phyloP scores from a whole-genome alignment of 139 green algal genomes.

The Chlorokybus atmophyticus region DNA sequence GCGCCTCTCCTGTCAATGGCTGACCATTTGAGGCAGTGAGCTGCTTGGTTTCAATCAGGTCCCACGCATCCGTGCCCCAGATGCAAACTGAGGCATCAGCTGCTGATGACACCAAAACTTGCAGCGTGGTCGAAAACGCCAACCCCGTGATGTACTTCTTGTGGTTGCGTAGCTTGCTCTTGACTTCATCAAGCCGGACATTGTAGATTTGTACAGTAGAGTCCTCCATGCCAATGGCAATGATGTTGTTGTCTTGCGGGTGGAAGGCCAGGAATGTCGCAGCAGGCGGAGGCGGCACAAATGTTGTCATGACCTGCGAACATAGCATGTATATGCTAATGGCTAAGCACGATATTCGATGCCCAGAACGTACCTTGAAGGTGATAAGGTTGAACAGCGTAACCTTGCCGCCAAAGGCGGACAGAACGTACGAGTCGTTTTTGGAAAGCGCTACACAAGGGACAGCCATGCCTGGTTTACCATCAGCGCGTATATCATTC shows the following conservation, averaged over 20 bases:
- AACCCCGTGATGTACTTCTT: too few relatives aligned
- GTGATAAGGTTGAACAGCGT: constrained; percentile 35
- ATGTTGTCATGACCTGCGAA: constrained; percentile 29
- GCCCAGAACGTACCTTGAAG: constrained; percentile 31
- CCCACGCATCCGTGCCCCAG: too few relatives aligned
- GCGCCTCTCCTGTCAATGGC: too few relatives aligned
- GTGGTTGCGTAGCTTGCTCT: too few relatives aligned
- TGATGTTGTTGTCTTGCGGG: constrained; percentile 33
- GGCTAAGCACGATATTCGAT: too few relatives aligned
- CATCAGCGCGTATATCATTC: constrained; percentile 14
- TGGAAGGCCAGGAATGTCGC: constrained; percentile 31
- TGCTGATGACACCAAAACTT: too few relatives aligned
- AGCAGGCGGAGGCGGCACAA: constrained; percentile 26
- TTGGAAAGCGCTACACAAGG: constrained; percentile 30
- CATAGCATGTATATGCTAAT: background rate
- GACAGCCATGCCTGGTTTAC: constrained; percentile 4
- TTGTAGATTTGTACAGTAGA: constrained; percentile 32
- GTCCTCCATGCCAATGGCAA: constrained; percentile 34
- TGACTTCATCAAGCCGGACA: constrained; percentile 27
- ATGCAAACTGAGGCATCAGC: too few relatives aligned
- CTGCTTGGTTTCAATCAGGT: too few relatives aligned
- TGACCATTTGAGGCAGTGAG: too few relatives aligned
- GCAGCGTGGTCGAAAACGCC: too few relatives aligned
- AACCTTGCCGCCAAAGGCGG: constrained; percentile 25
- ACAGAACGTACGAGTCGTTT: constrained; percentile 37